Evolutionary conservation across 2,329 filamentous ascomycete genomes (phyloP).

Genomic region (Cadophora sp.): DNA sequence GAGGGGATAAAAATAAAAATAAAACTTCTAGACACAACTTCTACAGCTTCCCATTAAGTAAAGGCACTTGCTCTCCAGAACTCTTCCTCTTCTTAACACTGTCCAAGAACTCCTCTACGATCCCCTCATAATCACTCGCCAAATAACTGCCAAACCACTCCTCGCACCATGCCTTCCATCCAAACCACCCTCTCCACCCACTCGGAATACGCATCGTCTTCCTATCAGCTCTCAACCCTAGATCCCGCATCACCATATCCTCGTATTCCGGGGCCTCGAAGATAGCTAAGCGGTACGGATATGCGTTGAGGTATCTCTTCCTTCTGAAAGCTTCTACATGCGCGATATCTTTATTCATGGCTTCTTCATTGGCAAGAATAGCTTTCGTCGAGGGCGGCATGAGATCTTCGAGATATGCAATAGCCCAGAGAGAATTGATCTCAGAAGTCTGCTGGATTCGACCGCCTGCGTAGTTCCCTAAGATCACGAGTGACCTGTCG

Average conservation of each 20-base stretch:
- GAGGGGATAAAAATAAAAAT: too few species aligned
- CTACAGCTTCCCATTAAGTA: not conserved
- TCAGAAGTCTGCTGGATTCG: conserved; percentile 15
- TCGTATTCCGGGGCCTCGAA: conserved; percentile 20
- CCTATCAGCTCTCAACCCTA: conserved; percentile 27
- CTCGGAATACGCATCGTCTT: conserved; percentile 20
- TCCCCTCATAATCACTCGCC: conserved; percentile 22
- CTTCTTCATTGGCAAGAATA: conserved; percentile 9
- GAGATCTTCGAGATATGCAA: conserved; percentile 28
- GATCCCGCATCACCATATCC: conserved; percentile 17
- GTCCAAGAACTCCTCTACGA: conserved; percentile 24
- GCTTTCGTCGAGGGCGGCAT: conserved; percentile 8
- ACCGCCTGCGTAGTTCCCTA: conserved; percentile 18
- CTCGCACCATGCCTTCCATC: conserved; percentile 19
- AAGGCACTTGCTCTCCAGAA: not conserved
- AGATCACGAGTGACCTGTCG: conserved; percentile 22
- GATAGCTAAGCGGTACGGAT: conserved; percentile 13
- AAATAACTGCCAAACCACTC: conserved; percentile 30
- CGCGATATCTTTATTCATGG: conserved; percentile 28
- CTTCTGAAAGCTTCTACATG: conserved; percentile 17
- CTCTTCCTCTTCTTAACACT: conserved; percentile 15
- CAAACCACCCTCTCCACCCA: conserved; percentile 25
- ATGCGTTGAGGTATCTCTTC: conserved; percentile 20
- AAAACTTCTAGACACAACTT: too few species aligned
- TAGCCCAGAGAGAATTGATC: conserved; percentile 22